These are phyloP conservation scores for Coleophoma cylindrospora DNA, from an alignment of 2,329 filamentous ascomycete genomes.

Conservation along the genomic window DNA sequence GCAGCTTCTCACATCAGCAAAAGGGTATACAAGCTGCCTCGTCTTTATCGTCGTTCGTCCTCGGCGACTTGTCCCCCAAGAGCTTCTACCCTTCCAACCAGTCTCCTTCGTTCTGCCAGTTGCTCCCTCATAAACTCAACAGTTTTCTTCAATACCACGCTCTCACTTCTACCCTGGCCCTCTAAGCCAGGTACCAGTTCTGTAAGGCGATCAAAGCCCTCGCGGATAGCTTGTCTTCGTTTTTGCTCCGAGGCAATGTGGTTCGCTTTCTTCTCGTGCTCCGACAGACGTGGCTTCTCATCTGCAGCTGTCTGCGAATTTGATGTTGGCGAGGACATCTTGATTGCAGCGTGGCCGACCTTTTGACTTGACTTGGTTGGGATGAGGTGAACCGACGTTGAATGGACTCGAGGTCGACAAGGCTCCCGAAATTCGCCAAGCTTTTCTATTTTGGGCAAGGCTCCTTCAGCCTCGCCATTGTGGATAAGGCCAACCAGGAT, in stretches of 20 bases:
- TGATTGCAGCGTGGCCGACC: background rate
- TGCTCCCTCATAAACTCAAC: conserved; percentile 48
- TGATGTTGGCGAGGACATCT: background rate
- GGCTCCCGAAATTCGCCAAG: background rate
- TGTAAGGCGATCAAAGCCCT: conserved; percentile 65
- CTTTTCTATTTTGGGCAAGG: background rate
- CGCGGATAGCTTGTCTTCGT: conserved; percentile 46
- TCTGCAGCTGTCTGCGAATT: background rate
- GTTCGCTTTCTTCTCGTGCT: conserved; percentile 69
- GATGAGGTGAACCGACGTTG: no score
- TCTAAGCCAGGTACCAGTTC: conserved; percentile 64
- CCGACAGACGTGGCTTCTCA: conserved; percentile 56
- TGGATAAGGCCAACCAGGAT: no score
- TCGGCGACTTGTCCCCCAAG: conserved; percentile 40
- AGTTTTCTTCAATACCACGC: conserved; percentile 56
- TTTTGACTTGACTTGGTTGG: no score
- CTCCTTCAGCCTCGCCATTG: background rate
- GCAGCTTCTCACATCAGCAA: no score
- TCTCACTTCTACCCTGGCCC: conserved; percentile 65
- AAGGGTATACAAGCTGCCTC: no score
- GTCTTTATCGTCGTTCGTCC: no score
- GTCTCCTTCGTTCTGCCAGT: conserved; percentile 41
- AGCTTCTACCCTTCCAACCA: conserved; percentile 44
- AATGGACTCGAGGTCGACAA: background rate
- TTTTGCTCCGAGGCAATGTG: conserved; percentile 65